Base-by-base conservation (phyloP, 129 eudicot genomes). In the Lonicera japonica region DNA sequence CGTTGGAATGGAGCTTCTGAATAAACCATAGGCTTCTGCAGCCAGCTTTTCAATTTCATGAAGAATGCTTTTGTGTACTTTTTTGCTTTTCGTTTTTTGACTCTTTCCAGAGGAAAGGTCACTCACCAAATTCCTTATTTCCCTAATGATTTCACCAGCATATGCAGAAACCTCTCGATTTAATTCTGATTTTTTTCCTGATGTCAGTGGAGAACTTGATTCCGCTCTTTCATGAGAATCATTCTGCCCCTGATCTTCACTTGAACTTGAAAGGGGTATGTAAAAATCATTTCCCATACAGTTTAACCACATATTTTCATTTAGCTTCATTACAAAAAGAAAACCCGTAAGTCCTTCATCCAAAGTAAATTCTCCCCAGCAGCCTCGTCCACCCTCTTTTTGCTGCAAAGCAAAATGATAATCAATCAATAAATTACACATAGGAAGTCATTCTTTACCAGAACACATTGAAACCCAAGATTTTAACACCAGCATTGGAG, bases 21-120 rank as follows among this genome's bases (percentile, higher is more conserved):
- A 94, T 25, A 94, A 73, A 61, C 96, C 62, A 50, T 94, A 94
- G 24, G 99, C 99, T 85, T 94, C 96, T 45, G 99, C 99, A 63
- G 96, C 99, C 61, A 88, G 73, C 79, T 85, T 94, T 76, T 94
- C 99, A 23, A 94, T 94, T 57, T 94, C 99, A 67, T 79, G 96
- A 72, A 88, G 96, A 65, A 94, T 88, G 54, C 21, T 61, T 61
- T 88, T 95, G 24, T 83, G 92, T 45, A 82, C 74, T 75, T 82
- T 87, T 73, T 70, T 85, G 69, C 69, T 76, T 73, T 94, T 85
- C 16, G 89, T 75, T 65, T 72, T 85, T 47, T 76, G 71, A 43
- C 69, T 80, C 68, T 79, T 81, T 76, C 72, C 86, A n/a, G 92
- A 79, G 63, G 99, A 82, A 55, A 94, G 88, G 58, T 75, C 99